phyloP scores from a whole-genome alignment of 805 yeast species.

The Candida pseudoglaebosa region DNA sequence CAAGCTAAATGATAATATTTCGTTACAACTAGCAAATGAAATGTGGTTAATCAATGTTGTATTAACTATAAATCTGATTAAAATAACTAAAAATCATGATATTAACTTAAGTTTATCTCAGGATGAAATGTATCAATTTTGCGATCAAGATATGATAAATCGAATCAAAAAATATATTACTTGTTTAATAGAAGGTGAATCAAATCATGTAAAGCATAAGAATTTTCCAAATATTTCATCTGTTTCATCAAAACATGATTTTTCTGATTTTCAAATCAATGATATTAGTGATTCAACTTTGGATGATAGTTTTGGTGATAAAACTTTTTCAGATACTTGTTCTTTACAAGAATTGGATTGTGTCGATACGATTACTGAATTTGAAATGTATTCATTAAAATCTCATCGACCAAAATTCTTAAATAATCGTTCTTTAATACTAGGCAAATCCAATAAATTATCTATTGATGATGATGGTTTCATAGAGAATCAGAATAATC shows the following conservation, averaged over 20 bases:
- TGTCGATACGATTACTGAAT: background rate
- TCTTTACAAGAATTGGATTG: slow-evolving; percentile 1
- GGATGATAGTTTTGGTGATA: slow-evolving; percentile 4
- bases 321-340: slow-evolving; percentile 2
- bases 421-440: background rate
- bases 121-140: slow-evolving; percentile 28
- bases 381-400: background rate
- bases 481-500: slow-evolving; percentile 21
- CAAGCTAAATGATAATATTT: background rate
- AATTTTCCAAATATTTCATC: too few species aligned
- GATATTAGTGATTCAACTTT: slow-evolving; percentile 7
- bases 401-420: background rate
- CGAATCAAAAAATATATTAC: slow-evolving; percentile 26
- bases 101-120: slow-evolving; percentile 21
- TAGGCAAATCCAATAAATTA: background rate
- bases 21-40: slow-evolving; percentile 16
- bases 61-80: slow-evolving; percentile 21
- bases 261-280: background rate
- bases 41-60: slow-evolving; percentile 30
- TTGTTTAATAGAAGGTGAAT: slow-evolving; percentile 11
- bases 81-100: slow-evolving; percentile 16
- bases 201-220: too few species aligned
- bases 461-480: slow-evolving; percentile 12
- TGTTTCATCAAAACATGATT: too few species aligned
- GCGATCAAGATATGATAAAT: slow-evolving; percentile 22